These are phyloP conservation scores for Lobosporangium transversale DNA, from an alignment of 192 early-diverging fungal species.

Conservation along the genomic window DNA sequence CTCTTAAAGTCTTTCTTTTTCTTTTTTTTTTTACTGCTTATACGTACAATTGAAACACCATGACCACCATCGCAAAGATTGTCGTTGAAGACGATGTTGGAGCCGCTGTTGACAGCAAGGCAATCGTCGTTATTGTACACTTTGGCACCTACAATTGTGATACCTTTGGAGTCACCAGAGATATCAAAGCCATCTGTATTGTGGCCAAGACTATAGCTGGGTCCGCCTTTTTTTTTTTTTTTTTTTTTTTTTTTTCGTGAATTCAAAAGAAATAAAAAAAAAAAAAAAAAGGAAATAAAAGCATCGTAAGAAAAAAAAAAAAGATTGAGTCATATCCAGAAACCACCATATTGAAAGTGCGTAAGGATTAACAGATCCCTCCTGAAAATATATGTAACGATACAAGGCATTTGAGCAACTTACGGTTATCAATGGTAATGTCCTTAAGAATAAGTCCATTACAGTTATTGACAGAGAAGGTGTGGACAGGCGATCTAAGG, in stretches of 20 bases:
- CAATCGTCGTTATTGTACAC: constrained; percentile 64
- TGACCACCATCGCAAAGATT: constrained; percentile 53
- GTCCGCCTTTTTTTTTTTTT: constrained; percentile 23
- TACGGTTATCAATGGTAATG: constrained; percentile 56
- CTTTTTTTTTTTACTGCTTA: too few species aligned
- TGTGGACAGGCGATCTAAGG: constrained; percentile 52
- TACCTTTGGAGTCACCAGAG: constrained; percentile 19
- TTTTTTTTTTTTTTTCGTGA: neutral
- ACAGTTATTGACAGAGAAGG: constrained; percentile 47
- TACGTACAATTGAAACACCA: constrained; percentile 48
- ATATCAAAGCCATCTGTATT: constrained; percentile 60
- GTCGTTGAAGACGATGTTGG: constrained; percentile 54
- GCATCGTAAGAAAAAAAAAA: too few species aligned
- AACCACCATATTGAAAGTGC: too few species aligned
- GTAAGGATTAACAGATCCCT: too few species aligned
- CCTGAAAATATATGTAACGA: too few species aligned
- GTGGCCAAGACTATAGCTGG: constrained; percentile 39
- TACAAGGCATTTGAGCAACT: too few species aligned
- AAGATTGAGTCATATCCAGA: too few species aligned
- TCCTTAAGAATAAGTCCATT: constrained; percentile 35
- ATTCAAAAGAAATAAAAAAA: neutral
- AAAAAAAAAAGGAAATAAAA: neutral
- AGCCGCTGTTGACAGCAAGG: constrained; percentile 59
- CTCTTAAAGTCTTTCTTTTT: too few species aligned
- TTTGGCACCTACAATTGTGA: constrained; percentile 46